phyloP scores from a whole-genome alignment of 2,329 filamentous ascomycete species.

The Chaetomium sp. region DNA sequence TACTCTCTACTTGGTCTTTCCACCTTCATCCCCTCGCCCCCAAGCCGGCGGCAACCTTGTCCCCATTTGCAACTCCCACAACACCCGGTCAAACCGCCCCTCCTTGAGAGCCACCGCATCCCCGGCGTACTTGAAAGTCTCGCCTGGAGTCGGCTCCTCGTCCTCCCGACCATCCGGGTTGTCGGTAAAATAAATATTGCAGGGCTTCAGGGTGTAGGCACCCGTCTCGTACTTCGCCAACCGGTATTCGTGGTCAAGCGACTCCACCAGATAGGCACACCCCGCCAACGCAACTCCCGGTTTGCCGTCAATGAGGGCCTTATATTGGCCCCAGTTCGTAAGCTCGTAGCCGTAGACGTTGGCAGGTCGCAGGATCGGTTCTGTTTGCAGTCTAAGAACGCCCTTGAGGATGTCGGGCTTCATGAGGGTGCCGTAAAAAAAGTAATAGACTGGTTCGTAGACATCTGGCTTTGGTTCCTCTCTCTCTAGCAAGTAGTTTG shows the following conservation, averaged over 20 bases:
- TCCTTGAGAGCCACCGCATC: constrained; percentile 2
- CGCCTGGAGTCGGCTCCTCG: not conserved
- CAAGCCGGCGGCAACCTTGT: constrained; percentile 2
- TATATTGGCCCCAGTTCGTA: constrained; percentile 9
- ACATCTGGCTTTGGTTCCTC: not conserved
- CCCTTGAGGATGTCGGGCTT: not conserved
- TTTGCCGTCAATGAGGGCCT: constrained; percentile 4
- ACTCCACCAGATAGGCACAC: not conserved
- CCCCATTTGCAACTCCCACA: constrained; percentile 11
- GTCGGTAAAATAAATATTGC: constrained; percentile 5
- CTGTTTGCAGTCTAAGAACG: not conserved
- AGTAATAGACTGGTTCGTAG: constrained; percentile 1
- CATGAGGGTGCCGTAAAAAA: constrained; percentile 12
- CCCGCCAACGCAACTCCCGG: not conserved
- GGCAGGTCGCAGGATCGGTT: not conserved
- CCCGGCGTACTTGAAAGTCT: constrained; percentile 10
- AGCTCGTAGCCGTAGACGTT: constrained; percentile 7
- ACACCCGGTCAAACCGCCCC: constrained; percentile 3
- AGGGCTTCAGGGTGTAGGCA: constrained; percentile 1
- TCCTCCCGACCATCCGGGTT: not conserved
- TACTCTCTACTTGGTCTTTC: no score
- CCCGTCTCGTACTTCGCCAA: constrained; percentile 11
- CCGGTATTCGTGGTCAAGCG: constrained; percentile 2
- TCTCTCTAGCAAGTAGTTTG: not conserved
- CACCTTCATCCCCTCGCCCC: not conserved